These are phyloP conservation scores for Backusella australiensis DNA, from an alignment of 192 early-diverging fungal species.

Conservation along the genomic window DNA sequence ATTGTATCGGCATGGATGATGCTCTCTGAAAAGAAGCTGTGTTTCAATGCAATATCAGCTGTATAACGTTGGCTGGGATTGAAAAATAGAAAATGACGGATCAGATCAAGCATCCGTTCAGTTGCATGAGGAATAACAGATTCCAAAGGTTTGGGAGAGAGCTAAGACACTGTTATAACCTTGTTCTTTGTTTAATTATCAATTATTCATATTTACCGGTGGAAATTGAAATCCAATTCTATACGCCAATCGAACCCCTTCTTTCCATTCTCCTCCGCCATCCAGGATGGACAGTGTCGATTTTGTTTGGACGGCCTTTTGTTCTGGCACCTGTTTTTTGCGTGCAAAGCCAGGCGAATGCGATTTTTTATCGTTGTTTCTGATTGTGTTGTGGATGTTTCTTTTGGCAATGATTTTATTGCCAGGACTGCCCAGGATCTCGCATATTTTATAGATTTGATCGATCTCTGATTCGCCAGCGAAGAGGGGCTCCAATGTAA, in stretches of 20 bases:
- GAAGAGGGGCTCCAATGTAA: slow-evolving; percentile 84
- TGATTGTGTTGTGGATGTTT: background rate
- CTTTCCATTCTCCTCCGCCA: slow-evolving; percentile 65
- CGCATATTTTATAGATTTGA: slow-evolving; percentile 82
- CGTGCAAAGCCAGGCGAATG: slow-evolving; percentile 30
- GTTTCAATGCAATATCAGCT: slow-evolving; percentile 66
- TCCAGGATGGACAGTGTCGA: background rate
- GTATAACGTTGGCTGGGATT: slow-evolving; percentile 77
- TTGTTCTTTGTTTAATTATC: slow-evolving; percentile 14
- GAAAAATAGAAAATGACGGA: slow-evolving; percentile 73
- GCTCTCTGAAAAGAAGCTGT: slow-evolving; percentile 52
- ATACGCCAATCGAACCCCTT: slow-evolving; percentile 63
- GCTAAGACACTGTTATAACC: background rate
- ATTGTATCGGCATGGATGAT: background rate
- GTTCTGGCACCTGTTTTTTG: background rate
- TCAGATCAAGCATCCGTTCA: slow-evolving; percentile 46
- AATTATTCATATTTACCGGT: slow-evolving; percentile 25
- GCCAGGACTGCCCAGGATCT: slow-evolving; percentile 74
- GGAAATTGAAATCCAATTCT: slow-evolving; percentile 68
- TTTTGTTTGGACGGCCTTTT: background rate
- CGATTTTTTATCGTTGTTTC: slow-evolving; percentile 13
- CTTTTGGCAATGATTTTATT: background rate
- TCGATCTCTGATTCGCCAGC: slow-evolving; percentile 92
- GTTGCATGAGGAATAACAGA: background rate
- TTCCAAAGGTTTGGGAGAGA: background rate